phyloP scores from a whole-genome alignment of 192 early-diverging fungal species.

The Coemansia sp. region DNA sequence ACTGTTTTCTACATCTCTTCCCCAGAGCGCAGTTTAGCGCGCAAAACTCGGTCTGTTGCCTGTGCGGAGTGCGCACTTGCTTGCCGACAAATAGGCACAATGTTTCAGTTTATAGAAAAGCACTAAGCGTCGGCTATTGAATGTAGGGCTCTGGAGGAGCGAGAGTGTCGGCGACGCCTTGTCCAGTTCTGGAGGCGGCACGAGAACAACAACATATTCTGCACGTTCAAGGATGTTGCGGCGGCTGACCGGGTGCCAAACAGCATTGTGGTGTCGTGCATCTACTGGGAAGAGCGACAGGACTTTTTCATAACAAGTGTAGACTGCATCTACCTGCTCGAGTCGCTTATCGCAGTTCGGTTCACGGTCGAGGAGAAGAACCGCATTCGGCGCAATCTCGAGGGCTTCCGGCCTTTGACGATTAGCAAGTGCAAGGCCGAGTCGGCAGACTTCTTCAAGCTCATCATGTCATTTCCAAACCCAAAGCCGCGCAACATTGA shows the following conservation, averaged over 20 bases:
- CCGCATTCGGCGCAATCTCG: constrained; percentile 80
- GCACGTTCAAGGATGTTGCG: constrained; percentile 60
- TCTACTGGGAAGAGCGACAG: constrained; percentile 71
- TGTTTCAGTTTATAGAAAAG: constrained; percentile 1
- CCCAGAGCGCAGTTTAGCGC: not conserved
- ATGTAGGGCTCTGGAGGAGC: constrained; percentile 61
- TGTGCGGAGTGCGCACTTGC: not conserved
- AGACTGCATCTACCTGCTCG: constrained; percentile 73
- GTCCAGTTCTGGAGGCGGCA: constrained; percentile 75
- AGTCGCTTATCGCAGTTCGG: constrained; percentile 68
- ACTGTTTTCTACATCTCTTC: not conserved
- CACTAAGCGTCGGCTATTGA: not conserved
- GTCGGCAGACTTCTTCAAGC: constrained; percentile 74
- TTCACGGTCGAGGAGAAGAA: constrained; percentile 85
- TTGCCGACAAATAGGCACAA: not conserved
- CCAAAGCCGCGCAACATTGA: constrained; percentile 84
- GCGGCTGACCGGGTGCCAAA: constrained; percentile 59
- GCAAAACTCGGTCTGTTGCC: not conserved
- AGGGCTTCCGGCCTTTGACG: constrained; percentile 74
- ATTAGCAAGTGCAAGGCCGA: constrained; percentile 74
- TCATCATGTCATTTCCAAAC: constrained; percentile 79
- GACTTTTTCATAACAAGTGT: constrained; percentile 79
- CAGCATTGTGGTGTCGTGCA: constrained; percentile 74
- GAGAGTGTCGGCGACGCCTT: constrained; percentile 60
- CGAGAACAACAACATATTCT: constrained; percentile 62